Evolutionary conservation across 805 yeast genomes (phyloP).

Genomic region (Ogataea glucozyma): DNA sequence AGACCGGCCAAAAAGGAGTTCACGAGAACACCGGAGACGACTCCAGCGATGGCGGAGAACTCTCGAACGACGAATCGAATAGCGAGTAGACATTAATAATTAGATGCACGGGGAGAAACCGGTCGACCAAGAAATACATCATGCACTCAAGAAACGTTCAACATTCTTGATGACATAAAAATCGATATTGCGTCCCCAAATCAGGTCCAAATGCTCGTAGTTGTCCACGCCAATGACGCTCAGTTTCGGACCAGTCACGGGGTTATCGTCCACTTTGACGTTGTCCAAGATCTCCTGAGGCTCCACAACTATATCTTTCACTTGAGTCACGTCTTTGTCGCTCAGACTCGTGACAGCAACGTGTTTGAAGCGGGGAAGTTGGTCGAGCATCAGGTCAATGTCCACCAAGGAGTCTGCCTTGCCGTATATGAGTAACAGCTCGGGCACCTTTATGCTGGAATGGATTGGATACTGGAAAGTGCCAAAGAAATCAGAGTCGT

Average conservation of each 20-base stretch:
- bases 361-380: slow-evolving; percentile 38
- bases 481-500: slow-evolving; percentile 66
- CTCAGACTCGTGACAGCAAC: slow-evolving; percentile 8
- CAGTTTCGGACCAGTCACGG: slow-evolving; percentile 12
- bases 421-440: slow-evolving; percentile 81
- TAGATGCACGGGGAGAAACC: background rate
- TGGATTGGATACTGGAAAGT: slow-evolving; percentile 37
- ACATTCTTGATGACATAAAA: slow-evolving; percentile 46
- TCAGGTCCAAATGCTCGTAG: slow-evolving; percentile 87
- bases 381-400: slow-evolving; percentile 64
- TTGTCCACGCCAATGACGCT: slow-evolving; percentile 52
- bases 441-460: slow-evolving; percentile 56
- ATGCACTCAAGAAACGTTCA: slow-evolving; percentile 29
- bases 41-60: slow-evolving; percentile 2
- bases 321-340: slow-evolving; percentile 4
- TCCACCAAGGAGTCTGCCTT: slow-evolving; percentile 82
- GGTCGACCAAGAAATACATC: background rate
- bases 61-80: slow-evolving; percentile 5
- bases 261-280: slow-evolving; percentile 20
- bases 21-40: background rate
- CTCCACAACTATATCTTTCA: background rate
- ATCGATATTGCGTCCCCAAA: slow-evolving; percentile 84
- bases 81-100: background rate
- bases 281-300: slow-evolving; percentile 12
- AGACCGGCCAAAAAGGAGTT: background rate